These are phyloP conservation scores for Ceratocystis huliohia DNA, from an alignment of 2,329 filamentous ascomycete species.

Conservation along the genomic window DNA sequence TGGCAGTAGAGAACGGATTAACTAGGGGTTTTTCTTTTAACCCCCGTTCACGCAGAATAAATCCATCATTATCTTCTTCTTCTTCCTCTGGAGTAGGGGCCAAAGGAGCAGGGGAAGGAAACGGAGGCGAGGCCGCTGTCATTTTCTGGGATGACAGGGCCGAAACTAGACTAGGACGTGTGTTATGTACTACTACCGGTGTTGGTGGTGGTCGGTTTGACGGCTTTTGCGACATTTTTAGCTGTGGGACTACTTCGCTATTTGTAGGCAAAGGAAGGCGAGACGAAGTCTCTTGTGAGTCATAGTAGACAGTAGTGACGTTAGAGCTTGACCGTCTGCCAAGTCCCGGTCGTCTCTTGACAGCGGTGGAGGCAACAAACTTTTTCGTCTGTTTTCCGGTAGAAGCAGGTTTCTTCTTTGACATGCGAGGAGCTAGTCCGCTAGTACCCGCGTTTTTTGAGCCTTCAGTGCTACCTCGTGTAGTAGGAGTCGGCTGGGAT, in stretches of 20 bases:
- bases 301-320: conserved; percentile 25
- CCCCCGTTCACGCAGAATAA: background rate
- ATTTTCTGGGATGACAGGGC: background rate
- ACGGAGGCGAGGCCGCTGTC: background rate
- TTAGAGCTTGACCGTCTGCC: conserved; percentile 23
- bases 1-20: background rate
- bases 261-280: background rate
- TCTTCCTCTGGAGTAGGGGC: conserved; percentile 15
- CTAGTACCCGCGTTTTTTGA: background rate
- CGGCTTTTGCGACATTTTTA: background rate
- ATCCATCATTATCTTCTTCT: conserved; percentile 5
- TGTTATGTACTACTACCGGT: conserved; percentile 15
- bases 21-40: background rate
- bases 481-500: background rate
- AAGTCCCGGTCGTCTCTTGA: conserved; percentile 21
- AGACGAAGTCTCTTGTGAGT: conserved; percentile 24
- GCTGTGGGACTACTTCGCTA: background rate
- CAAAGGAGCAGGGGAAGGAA: conserved; percentile 2
- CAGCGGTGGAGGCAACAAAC: conserved; percentile 27
- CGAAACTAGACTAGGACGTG: background rate
- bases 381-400: conserved; percentile 27
- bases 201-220: background rate
- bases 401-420: conserved; percentile 32
- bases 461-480: background rate
- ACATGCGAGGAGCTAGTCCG: conserved; percentile 23